These are phyloP conservation scores for Solanum acaule DNA, from an alignment of 257 asterid genomes.

Conservation along the genomic window DNA sequence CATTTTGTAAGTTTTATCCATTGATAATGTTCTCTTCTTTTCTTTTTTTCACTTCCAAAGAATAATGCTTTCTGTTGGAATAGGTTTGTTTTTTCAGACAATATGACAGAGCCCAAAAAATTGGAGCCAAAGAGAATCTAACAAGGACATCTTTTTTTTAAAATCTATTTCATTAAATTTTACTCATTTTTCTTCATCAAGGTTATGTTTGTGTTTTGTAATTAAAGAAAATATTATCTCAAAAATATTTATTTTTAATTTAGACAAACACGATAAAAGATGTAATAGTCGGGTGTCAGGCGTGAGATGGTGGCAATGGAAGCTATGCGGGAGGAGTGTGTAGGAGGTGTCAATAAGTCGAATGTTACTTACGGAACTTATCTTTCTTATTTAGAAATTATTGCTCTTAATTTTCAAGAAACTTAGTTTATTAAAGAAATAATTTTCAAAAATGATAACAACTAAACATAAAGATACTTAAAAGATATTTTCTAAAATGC, in stretches of 20 bases:
- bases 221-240: too few relatives aligned
- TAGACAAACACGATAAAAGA: neutral
- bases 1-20: neutral
- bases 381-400: too few relatives aligned
- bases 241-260: neutral
- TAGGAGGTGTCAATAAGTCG: neutral
- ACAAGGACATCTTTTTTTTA: neutral
- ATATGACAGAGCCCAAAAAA: neutral
- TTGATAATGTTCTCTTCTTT: neutral
- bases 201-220: neutral
- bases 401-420: neutral
- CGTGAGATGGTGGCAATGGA: neutral
- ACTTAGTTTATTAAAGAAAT: too few relatives aligned
- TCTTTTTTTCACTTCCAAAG: neutral
- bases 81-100: neutral
- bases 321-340: neutral
- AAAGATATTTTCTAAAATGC: neutral
- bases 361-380: too few relatives aligned
- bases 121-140: neutral
- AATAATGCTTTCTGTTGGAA: neutral
- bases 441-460: neutral
- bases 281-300: neutral
- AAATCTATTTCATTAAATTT: neutral
- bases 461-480: neutral
- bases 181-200: too few relatives aligned